Base-by-base conservation (phyloP, 768 basidiomycete genomes). In the Tremella yokohamensis region DNA sequence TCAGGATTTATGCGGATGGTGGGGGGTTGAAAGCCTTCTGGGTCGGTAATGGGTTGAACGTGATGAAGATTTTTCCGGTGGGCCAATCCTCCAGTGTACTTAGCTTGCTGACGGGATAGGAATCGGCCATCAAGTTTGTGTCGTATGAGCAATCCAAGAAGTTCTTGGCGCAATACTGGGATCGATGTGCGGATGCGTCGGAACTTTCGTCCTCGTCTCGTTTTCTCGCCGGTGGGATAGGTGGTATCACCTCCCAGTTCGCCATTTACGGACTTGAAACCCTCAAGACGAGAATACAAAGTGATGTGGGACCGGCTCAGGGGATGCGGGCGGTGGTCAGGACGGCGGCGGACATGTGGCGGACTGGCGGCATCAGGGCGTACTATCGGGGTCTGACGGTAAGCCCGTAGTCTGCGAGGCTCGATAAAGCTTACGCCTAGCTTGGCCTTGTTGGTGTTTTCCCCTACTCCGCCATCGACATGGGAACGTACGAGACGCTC, bases 281-380 rank as follows among this genome's bases (percentile, higher is more conserved):
- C 1, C 79, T 98, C 53, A 98, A 99, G 86, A 98, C 94, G 0
- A 89, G 96, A 84, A 89, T 97, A 84, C 97, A 97, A 90, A 94
- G 91, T 73, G 87, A 83, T 62, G 58, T 56, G 29, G 84, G 65
- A 80, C 82, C 59, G n/a, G 66, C 67, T 42, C 58, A 65, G 50
- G 75, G 77, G 12, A 76, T 75, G 58, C 66, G 63, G 3, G 76
- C 92, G 57, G 69, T 79, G 39, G 54, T 81, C 11, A 77, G 78
- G 34, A 88, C 91, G 4, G 84, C 84, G 15, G 83, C 82, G 52
- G 83, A 84, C 58, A 80, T 97, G 61, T 96, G 89, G 87, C 73
- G 75, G 40, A 77, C 88, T 13, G 92, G 93, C 20, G 87, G 89
- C 19, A 55, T 89, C 18, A 82, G 85, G 62, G 86, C 89, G 38